Evolutionary conservation across 805 yeast species (phyloP).

Genomic region (Wickerhamiella alocasiicola): DNA sequence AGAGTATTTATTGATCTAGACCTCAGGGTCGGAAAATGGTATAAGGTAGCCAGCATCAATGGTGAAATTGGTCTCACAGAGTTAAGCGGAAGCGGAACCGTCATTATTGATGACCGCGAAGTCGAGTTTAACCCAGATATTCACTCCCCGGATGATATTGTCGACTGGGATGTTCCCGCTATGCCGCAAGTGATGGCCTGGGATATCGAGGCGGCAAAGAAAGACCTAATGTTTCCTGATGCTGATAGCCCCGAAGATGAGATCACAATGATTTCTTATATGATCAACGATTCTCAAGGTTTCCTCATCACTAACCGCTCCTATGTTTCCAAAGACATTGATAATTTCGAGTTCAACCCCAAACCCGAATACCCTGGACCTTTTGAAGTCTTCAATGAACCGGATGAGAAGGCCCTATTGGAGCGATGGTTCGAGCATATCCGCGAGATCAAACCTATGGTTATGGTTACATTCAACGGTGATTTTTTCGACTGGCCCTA

Average conservation of each 20-base stretch:
- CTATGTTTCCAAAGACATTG: conserved; percentile 86
- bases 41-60: conserved; percentile 54
- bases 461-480: conserved; percentile 97
- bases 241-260: conserved; percentile 58
- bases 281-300: conserved; percentile 93
- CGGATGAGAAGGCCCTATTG: conserved; percentile 64
- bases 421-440: conserved; percentile 79
- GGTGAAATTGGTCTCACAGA: conserved; percentile 45
- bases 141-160: conserved; percentile 7
- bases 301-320: conserved; percentile 87
- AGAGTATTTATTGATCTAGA: conserved; percentile 81
- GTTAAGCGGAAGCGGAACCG: conserved; percentile 17
- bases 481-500: conserved; percentile 99
- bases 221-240: conserved; percentile 93
- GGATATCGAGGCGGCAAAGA: conserved; percentile 95
- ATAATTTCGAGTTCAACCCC: conserved; percentile 95
- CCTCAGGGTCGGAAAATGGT: conserved; percentile 93
- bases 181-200: conserved; percentile 57
- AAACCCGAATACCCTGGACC: conserved; percentile 88
- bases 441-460: conserved; percentile 79
- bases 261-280: conserved; percentile 97
- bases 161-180: conserved; percentile 11
- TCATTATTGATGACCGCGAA: conserved; percentile 9
- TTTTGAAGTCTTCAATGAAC: conserved; percentile 82
- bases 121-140: conserved; percentile 5